A percentile compares a stretch with the other conserved stretches of the same genome.
Conservation (phyloP, 23 red algal species). For the Agarophyton chilense region DNA sequence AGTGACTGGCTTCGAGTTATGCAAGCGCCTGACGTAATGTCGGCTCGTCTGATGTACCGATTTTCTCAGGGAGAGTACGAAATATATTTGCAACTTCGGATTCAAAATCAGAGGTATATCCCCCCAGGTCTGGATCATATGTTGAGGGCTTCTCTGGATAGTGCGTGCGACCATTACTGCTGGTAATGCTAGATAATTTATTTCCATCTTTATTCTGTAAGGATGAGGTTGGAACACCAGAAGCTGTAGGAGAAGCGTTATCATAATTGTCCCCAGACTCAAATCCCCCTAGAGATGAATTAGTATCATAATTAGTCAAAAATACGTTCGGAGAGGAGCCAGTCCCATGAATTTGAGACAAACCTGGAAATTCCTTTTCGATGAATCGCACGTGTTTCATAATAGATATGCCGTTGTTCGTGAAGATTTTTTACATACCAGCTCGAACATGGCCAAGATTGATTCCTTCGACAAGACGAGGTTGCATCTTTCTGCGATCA, state of each 20-base stretch:
- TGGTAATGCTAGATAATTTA: too few relatives aligned
- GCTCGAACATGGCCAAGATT: conserved; percentile 2
- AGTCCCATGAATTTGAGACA: neutral
- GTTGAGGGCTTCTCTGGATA: conserved; percentile 28
- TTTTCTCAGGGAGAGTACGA: neutral
- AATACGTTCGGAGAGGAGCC: too few relatives aligned
- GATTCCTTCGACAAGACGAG: neutral
- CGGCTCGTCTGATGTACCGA: too few relatives aligned
- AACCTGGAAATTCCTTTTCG: neutral
- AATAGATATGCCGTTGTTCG: neutral
- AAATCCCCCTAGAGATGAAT: too few relatives aligned
- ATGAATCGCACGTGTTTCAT: conserved; percentile 34
- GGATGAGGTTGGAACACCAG: too few relatives aligned
- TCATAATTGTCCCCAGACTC: neutral
- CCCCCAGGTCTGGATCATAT: conserved; percentile 24
- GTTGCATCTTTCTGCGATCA: neutral
- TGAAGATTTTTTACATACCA: neutral
- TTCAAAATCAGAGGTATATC: neutral
- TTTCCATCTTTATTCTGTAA: too few relatives aligned
- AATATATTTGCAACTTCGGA: neutral
- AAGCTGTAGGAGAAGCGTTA: neutral
- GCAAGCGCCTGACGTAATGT: too few relatives aligned
- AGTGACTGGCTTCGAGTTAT: too few relatives aligned
- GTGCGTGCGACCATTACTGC: neutral
- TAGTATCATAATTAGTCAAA: too few relatives aligned